These are phyloP conservation scores for Ascochyta koolunga DNA, from an alignment of 2,329 filamentous ascomycete species.

Conservation along the genomic window DNA sequence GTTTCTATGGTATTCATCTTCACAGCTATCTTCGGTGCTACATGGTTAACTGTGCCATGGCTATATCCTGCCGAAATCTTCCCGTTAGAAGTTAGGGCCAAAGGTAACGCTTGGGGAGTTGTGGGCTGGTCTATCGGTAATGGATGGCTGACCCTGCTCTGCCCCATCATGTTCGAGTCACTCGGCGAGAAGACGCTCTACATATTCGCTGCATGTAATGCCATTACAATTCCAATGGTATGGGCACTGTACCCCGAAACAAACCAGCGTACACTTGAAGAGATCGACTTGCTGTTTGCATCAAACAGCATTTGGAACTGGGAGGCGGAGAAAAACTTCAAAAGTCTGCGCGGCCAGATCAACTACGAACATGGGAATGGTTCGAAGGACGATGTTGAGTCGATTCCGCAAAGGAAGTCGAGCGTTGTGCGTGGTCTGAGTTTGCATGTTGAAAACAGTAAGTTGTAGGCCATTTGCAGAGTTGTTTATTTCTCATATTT, in stretches of 20 bases:
- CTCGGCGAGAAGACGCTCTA: constrained; percentile 75
- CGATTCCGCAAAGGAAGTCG: not conserved
- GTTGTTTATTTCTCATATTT: too few species aligned
- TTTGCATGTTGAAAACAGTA: not conserved
- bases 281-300: constrained; percentile 76
- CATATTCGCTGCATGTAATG: constrained; percentile 73
- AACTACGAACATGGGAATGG: constrained; percentile 2
- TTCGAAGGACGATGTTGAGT: constrained; percentile 3
- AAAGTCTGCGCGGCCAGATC: constrained; percentile 23
- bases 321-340: constrained; percentile 49
- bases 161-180: constrained; percentile 58
- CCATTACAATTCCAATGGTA: constrained; percentile 70
- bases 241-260: constrained; percentile 78
- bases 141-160: constrained; percentile 62
- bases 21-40: constrained; percentile 68
- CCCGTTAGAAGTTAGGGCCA: constrained; percentile 71
- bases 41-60: constrained; percentile 64
- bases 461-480: not conserved
- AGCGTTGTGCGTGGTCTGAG: not conserved
- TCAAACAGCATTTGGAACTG: constrained; percentile 71
- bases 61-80: constrained; percentile 77
- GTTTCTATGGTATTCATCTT: constrained; percentile 75
- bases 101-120: constrained; percentile 77
- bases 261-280: constrained; percentile 74
- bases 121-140: constrained; percentile 79